phyloP scores from a whole-genome alignment of 148 eudicot genomes.

The Mesembryanthemum crystallinum region DNA sequence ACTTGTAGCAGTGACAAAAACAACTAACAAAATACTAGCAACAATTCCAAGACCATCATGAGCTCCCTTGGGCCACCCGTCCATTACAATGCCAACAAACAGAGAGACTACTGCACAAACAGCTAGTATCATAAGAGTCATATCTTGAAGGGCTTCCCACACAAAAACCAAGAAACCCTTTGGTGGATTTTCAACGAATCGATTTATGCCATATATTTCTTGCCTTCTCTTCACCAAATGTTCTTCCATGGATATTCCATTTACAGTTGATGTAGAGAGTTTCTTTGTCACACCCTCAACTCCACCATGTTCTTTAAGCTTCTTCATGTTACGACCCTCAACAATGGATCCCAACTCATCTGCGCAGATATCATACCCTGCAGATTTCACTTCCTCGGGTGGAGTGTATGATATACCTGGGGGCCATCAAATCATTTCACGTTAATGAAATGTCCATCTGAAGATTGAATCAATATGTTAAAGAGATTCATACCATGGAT shows the following conservation, averaged over 20 bases:
- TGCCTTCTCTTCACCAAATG: conserved; percentile 45
- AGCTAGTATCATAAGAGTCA: conserved; percentile 81
- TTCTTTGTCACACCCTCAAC: conserved; percentile 62
- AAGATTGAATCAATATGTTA: not conserved
- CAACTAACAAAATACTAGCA: conserved; percentile 76
- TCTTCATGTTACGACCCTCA: conserved; percentile 58
- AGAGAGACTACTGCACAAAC: conserved; percentile 73
- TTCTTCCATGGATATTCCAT: conserved; percentile 57
- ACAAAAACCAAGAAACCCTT: conserved; percentile 76
- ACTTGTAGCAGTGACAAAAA: conserved; percentile 84
- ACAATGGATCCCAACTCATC: conserved; percentile 87
- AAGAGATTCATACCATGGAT: conserved; percentile 49
- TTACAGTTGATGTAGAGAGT: conserved; percentile 46
- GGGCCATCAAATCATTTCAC: conserved; percentile 15
- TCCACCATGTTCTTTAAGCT: conserved; percentile 69
- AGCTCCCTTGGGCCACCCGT: conserved; percentile 91
- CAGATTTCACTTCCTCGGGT: conserved; percentile 71
- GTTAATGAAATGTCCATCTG: conserved; percentile 8
- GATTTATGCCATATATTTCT: conserved; percentile 67
- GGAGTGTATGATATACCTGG: conserved; percentile 63
- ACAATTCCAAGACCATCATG: conserved; percentile 90
- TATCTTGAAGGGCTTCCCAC: conserved; percentile 89
- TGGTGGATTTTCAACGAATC: conserved; percentile 57
- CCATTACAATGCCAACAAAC: conserved; percentile 65
- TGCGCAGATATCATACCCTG: conserved; percentile 69